Evolutionary conservation across 805 yeast species (phyloP), one percentile per base, ranked within the genome.

Genomic region (Saccharomycopsis sp.): DNA sequence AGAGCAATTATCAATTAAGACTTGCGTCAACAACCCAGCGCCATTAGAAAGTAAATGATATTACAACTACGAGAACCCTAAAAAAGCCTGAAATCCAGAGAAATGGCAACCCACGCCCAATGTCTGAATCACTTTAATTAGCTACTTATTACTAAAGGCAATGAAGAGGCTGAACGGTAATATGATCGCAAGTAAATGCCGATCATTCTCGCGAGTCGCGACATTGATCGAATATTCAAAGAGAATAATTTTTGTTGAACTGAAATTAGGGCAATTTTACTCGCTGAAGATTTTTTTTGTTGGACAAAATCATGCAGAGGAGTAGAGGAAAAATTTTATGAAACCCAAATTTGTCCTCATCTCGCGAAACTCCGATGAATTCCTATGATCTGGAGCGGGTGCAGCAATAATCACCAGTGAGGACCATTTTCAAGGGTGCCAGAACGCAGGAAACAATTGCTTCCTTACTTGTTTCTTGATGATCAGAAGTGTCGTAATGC

Each of bases 61-160:
- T n/a, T n/a, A n/a, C n/a, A n/a, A n/a, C n/a, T n/a, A n/a, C n/a
- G n/a, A n/a, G n/a, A n/a, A 29, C 37, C 37, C 37, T 7, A 29
- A 29, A 5, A 44, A 44, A 44, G 48, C 48, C 48, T 12, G 21
- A 44, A 44, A 44, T 44, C 48, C 48, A 44, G 48, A 18, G 48
- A 44, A 44, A 44, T 44, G 48, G 48, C 18, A 44, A n/a, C 18
- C 48, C 7, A 44, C 21, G 18, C 12, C 4, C 8, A 16, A 44
- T 16, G 48, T 5, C 16, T n/a, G 12, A 44, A 44, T 4, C 16
- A 5, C 4, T 5, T 16, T 44, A 16, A 44, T 44, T 44, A 18
- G 18, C 48, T 5, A 18, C n/a, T n/a, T n/a, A n/a, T n/a, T n/a
- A 7, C 18, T 44, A 44, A 44, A 44, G 5, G 16, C 21, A n/a